These are phyloP conservation scores for Escovopsis sp. DNA, from an alignment of 2,329 filamentous ascomycete genomes.

Conservation along the genomic window DNA sequence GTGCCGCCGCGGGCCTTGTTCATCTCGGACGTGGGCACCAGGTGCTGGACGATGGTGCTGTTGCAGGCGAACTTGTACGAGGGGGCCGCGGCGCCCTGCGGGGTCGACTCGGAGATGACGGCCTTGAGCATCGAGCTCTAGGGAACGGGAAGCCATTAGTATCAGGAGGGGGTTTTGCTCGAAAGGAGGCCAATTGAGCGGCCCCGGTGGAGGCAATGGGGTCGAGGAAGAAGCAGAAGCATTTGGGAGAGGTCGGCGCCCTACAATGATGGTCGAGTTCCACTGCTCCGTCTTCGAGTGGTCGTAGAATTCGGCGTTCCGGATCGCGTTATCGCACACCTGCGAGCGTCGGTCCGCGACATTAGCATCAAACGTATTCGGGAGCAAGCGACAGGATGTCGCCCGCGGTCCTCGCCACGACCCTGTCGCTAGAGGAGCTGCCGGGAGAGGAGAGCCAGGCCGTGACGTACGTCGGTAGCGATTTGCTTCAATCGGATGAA, in stretches of 20 bases:
- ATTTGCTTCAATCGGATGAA: constrained; percentile 71
- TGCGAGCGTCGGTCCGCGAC: background rate
- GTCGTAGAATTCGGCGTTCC: constrained; percentile 64
- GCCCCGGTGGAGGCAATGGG: background rate
- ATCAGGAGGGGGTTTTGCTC: no score
- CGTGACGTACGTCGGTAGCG: constrained; percentile 54
- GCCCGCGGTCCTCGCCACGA: no score
- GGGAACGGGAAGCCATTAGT: background rate
- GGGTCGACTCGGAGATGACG: constrained; percentile 59
- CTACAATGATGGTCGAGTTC: constrained; percentile 88
- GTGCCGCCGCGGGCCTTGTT: constrained; percentile 42
- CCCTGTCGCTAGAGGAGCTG: background rate
- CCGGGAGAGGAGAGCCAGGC: background rate
- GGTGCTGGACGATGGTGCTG: constrained; percentile 95
- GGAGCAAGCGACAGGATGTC: no score
- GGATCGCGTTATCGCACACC: constrained; percentile 72
- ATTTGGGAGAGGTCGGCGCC: constrained; percentile 16
- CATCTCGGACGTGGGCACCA: constrained; percentile 50
- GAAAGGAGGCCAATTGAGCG: no score
- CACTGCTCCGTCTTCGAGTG: constrained; percentile 72
- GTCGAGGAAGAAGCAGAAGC: no score
- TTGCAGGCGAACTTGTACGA: constrained; percentile 91
- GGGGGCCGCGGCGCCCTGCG: constrained; percentile 40
- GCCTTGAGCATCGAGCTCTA: constrained; percentile 64
- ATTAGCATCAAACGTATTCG: no score